Base-by-base conservation (phyloP, 139 green algal genomes). In the Zygnema cylindricum region DNA sequence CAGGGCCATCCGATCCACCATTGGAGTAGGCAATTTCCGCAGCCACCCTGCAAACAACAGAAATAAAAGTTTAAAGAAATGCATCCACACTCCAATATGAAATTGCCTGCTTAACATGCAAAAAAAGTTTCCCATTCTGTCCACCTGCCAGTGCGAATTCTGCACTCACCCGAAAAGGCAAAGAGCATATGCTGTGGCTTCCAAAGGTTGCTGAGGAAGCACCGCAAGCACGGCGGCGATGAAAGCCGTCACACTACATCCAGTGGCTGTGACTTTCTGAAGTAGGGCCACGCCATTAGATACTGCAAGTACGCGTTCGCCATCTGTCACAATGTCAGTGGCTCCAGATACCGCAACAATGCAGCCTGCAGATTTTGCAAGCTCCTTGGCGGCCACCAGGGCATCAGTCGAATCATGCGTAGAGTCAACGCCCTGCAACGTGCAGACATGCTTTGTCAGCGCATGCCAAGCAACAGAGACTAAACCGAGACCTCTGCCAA, bases 311-410 rank as follows among this genome's bases (percentile, higher is more conserved):
- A 87, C 40, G n/a, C 35, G 38, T 2, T 1, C 25, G 1, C 85
- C 85, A 87, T 89, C 85, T 43, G 85, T 89, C 35, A 88, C 43
- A 33, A 89, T 39, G 36, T 89, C 85, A 32, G 33, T 87, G 35
- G 85, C 85, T 49, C 85, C 85, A 21, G 77, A 88, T 35, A 89
- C 85, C 30, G 85, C 85, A 2, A 89, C 85, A 25, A 89, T 77
- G n/a, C 39, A 43, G 1, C 32, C 76, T 32, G 30, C 43, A 43
- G 1, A 76, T 35, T 33, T 25, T n/a, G 85, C 85, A 0, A 89
- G 76, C 3, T 35, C 36, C 3, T 89, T 89, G 32, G 85, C 85
- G 3, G 85, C 75, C 22, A n/a, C 76, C n/a, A 89, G 36, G 42
- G 85, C 85, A 41, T 89, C 85, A 35, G 75, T 40, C 11, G 82